Base-by-base conservation (phyloP, 345 rosid species). In the Citrus medica region DNA sequence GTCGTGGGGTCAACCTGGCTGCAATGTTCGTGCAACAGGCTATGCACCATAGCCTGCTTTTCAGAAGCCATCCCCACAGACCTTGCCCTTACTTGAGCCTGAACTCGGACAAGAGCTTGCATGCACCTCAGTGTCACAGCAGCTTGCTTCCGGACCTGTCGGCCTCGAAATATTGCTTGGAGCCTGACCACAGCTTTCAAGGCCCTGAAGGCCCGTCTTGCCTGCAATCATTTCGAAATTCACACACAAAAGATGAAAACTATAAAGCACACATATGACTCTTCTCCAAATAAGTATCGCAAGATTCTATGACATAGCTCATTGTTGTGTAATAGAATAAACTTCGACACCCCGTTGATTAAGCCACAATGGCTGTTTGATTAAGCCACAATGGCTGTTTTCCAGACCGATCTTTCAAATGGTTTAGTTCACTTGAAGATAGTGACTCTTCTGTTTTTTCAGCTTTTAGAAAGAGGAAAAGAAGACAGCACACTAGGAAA, bases 31-130 rank as follows among this genome's bases (percentile, higher is more conserved):
- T 82, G 86, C 27, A 64, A 22, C 22, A 71, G 55, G 48, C 84
- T 75, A 38, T 75, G 71, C 8, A 25, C 63, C 8, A 22, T 69
- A 61, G 82, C 85, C 32, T 87, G 82, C 21, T 79, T 87, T n/a
- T 88, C 88, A 1, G 84, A 80, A 79, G 91, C 75, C 2, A 74
- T 81, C 37, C 77, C 75, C 35, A 63, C 85, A 74, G 68, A 84
- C 35, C 85, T 89, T 28, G 95, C 94, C 79, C 97, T 86, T 3
- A 90, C 91, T 25, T 89, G 90, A 77, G 93, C 91, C 84, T 96
- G 98, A 65, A 90, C 98, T 71, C 97, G 83, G 28, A 96, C 95
- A 79, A 94, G 97, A 84, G 99, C 98, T 79, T 96, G 98, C 98
- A 96, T 96, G 80, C 98, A 92, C 89, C 92, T 85, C 17, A 94